Conservation (phyloP, 129 eudicot genomes). For the Helichrysum umbraculigerum region DNA sequence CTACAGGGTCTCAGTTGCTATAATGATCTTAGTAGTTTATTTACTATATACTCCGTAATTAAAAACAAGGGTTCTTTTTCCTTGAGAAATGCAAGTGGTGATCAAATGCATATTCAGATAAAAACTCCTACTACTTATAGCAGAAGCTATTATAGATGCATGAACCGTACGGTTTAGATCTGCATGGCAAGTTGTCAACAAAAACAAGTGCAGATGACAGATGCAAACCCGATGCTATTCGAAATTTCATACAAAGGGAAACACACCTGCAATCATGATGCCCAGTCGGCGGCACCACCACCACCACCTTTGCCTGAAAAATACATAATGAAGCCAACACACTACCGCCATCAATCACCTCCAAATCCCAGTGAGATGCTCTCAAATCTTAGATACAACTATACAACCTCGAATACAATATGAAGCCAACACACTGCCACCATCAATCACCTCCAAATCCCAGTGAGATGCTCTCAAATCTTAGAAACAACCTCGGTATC, state of each 20-base stretch:
- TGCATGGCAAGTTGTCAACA: not conserved
- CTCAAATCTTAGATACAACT: too few relatives aligned
- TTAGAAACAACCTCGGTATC: conserved; percentile 50
- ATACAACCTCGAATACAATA: too few relatives aligned
- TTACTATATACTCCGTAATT: too few relatives aligned
- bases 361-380: conserved; percentile 32
- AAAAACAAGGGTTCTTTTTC: not conserved
- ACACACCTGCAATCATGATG: conserved; percentile 32
- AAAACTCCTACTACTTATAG: not conserved
- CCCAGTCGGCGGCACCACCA: conserved; percentile 19
- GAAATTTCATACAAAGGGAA: conserved; percentile 44
- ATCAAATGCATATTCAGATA: not conserved
- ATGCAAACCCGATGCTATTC: conserved; percentile 10
- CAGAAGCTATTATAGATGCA: not conserved
- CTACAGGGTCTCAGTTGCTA: not conserved
- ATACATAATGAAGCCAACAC: not conserved
- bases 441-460: conserved; percentile 19
- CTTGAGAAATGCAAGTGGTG: too few relatives aligned
- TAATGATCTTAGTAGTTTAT: not conserved
- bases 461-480: conserved; percentile 35
- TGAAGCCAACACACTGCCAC: not conserved
- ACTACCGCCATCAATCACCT: not conserved
- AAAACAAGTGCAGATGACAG: not conserved
- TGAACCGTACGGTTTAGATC: not conserved
- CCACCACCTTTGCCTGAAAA: conserved; percentile 22